Base-by-base conservation (phyloP, 2,329 filamentous ascomycete species). In the Penicillium verrucosum region DNA sequence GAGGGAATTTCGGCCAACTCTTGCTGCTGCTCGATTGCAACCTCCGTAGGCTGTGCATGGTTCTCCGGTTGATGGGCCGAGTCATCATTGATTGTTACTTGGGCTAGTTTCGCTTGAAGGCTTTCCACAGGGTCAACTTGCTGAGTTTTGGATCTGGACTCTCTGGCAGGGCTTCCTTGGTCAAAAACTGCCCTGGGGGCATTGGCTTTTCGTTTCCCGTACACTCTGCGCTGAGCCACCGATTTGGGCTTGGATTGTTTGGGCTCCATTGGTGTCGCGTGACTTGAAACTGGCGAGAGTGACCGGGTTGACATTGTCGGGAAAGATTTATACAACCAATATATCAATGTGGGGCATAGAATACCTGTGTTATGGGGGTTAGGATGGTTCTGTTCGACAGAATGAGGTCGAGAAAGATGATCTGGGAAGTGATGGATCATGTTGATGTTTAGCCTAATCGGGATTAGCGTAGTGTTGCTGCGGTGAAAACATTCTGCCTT, bases 111-210 rank as follows among this genome's bases (percentile, higher is more conserved):
- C 4, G 53, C 42, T 53, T 68, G 58, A 10, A 69, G 60, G 6
- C 46, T 56, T 37, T 71, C 65, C 30, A 72, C 57, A 1, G 56
- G 44, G 30, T 64, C 60, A 25, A 59, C 43, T 34, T 58, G 16
- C 4, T 55, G 51, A 4, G 50, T 23, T 11, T 51, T 51, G 16
- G 41, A 43, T 25, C 47, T 43, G 27, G 51, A 11, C 3, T 14
- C 42, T 41, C 60, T 68, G 5, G 52, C 54, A 11, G 68, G 68
- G 48, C 71, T 71, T 27, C 61, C 61, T 18, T 73, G 60, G 14
- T 72, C 72, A 16, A 75, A 68, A 1, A 74, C 72, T 4, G 73
- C 71, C n/a, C 68, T 62, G 0, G 73, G 68, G 3, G 72, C 69
- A 59, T 74, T 69, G 18, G 59, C 65, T 36, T 62, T 66, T 46